Base-by-base conservation (phyloP, 805 yeast species). In the Barnettozyma sucrosica region DNA sequence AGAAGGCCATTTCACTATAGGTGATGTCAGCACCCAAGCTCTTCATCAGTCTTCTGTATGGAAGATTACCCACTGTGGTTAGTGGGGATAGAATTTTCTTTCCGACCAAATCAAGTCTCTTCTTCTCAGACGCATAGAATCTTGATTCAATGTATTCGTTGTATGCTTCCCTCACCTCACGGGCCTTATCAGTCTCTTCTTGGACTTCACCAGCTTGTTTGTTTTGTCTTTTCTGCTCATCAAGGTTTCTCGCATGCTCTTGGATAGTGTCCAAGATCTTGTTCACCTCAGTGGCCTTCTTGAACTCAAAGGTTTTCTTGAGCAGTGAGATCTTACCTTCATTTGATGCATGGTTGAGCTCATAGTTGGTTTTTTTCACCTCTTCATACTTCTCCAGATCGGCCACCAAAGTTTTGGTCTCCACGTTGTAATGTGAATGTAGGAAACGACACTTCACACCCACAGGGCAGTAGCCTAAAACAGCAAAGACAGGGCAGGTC, bases 1-100 rank as follows among this genome's bases (percentile, higher is more conserved):
- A 71, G 33, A 93, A 72, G 0, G 98, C 97, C 99, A 93, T 93
- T 68, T 93, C 99, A 36, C 90, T 78, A 63, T 87, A 93, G 0
- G 99, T 93, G 16, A 89, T 76, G 58, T 93, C 97, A 11, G 96
- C 96, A 16, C 97, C 97, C 30, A 89, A 66, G 1, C 83, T 75
- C 59, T 83, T 85, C 97, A 93, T 90, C 51, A 93, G 74, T 57
- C 98, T 77, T 66, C 99, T 83, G 68, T 80, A 93, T 14, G 99
- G 99, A 58, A 93, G 73, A 66, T 93, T 93, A 20, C 99, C 99
- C 6, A 93, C 99, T 0, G 99, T 93, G 30, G 99, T 95, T 52
- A 93, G 75, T 2, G 99, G 99, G 2, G 97, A 88, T 7, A 93
- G 83, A 50, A 93, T 89, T 66, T 89, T 89, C 54, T 92, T 92